Evolutionary conservation across 169 alveolate genomes (phyloP).

Genomic region (Eimeria necatrix): DNA sequence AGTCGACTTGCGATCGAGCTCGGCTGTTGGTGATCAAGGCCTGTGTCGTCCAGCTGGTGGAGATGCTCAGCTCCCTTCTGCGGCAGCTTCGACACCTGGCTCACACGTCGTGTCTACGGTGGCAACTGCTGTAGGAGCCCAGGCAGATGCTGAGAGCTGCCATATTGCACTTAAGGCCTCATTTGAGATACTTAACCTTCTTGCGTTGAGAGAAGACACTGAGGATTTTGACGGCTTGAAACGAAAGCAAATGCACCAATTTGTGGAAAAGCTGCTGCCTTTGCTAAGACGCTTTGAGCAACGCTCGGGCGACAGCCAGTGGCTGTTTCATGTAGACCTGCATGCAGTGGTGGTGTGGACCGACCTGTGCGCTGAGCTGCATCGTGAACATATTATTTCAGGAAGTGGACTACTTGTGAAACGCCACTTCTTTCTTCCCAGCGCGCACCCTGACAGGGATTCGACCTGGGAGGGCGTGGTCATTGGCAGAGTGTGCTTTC

Average conservation of each 20-base stretch:
- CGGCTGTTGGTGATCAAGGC: slow-evolving; percentile 51
- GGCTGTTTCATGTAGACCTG: slow-evolving; percentile 54
- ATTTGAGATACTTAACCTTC: slow-evolving; percentile 75
- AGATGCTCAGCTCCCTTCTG: slow-evolving; percentile 20
- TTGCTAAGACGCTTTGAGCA: slow-evolving; percentile 43
- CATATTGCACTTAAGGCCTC: slow-evolving; percentile 61
- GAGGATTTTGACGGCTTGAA: slow-evolving; percentile 60
- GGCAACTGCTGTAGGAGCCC: slow-evolving; percentile 46
- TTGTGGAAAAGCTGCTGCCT: slow-evolving; percentile 35
- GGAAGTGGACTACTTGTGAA: slow-evolving; percentile 2
- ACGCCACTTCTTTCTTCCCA: slow-evolving; percentile 1
- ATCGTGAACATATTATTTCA: slow-evolving; percentile 35
- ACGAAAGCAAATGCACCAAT: slow-evolving; percentile 66
- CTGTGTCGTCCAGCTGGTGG: slow-evolving; percentile 3
- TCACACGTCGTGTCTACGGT: background rate
- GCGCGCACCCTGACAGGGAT: background rate
- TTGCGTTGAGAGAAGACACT: slow-evolving; percentile 58
- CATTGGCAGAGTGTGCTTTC: slow-evolving; percentile 75
- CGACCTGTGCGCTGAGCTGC: slow-evolving; percentile 64
- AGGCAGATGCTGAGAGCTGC: slow-evolving; percentile 46
- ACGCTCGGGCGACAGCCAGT: background rate
- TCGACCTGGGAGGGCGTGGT: slow-evolving; percentile 13
- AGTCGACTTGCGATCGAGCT: slow-evolving; percentile 60
- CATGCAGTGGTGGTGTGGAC: slow-evolving; percentile 74
- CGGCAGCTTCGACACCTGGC: background rate